Conservation (phyloP, 352 stramenopile species). For the Aphanomyces astaci region DNA sequence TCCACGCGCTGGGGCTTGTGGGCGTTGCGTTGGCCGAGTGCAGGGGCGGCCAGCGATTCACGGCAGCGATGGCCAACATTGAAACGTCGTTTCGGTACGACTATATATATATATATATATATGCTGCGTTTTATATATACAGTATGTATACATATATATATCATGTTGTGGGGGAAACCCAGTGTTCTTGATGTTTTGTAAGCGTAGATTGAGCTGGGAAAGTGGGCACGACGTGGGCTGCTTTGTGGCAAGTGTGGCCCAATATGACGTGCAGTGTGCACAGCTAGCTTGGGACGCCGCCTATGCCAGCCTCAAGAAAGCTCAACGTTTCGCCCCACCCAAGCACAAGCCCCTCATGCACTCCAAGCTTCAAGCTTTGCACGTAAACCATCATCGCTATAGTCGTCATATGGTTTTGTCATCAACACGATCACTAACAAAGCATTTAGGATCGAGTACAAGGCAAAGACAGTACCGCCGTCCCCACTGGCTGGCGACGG, state of each 20-base stretch:
- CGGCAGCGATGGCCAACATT: neutral
- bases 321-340: constrained; percentile 6
- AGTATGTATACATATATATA: neutral
- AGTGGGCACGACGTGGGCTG: constrained; percentile 2
- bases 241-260: neutral
- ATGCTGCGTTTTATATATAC: neutral
- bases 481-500: neutral
- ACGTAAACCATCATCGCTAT: too few species aligned
- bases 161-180: too few species aligned
- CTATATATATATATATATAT: neutral
- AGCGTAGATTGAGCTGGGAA: constrained; percentile 6
- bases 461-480: neutral
- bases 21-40: neutral
- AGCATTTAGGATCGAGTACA: neutral
- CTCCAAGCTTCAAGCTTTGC: neutral
- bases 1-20: neutral
- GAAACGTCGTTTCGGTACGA: constrained; percentile 10
- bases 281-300: neutral
- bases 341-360: constrained; percentile 2
- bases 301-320: neutral
- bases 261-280: constrained; percentile 3
- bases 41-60: neutral
- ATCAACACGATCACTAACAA: too few species aligned
- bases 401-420: too few species aligned
- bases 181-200: too few species aligned